Evolutionary conservation across 1,284 basidiomycete species (phyloP), one percentile per base, ranked within the genome.

Genomic region (Sporisorium reilianum): DNA sequence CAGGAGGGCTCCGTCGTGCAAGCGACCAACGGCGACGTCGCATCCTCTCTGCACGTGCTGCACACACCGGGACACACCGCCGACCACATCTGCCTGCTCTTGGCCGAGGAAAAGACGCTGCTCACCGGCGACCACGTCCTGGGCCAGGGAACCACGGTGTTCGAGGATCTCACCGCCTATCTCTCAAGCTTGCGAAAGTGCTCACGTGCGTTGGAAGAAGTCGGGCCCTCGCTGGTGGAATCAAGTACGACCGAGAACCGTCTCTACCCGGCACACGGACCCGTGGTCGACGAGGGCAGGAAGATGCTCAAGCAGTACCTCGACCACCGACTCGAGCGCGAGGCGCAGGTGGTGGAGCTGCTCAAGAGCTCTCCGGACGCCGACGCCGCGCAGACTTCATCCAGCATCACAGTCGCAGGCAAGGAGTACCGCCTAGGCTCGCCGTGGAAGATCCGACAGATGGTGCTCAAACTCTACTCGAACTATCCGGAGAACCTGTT

Each of bases 51-150:
- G 16, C 87, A 88, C 26, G 89, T 96, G 18, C 77, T 97, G 0
- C 91, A 93, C 81, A 92, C 94, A 0, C 96, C 95, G 0, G 96
- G 95, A 0, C 96, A 98, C 82, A 97, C 95, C 0, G 82, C 87
- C 38, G 95, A 98, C 85, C 95, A 93, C 7, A 89, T 96, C 76
- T 91, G 88, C 55, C 56, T 84, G 7, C 40, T 82, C n/a, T 56
- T 82, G 18, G 46, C 63, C 34, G 73, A 81, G 49, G 44, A 87
- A 90, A 89, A 1, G 87, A 95, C 25, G 92, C 67, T 84, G 26
- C 62, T 96, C 86, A 95, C 94, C 0, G 93, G 92, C 1, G 96
- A 98, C 85, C 93, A 91, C 7, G 90, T 98, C 6, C 89, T 98
- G 23, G 95, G 96, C 0, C 90, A 94, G 73, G 94, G 95, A 2